Evolutionary conservation across 352 stramenopile genomes (phyloP), one percentile per base, ranked within the genome.

Genomic region (Phytopythium sindhum): DNA sequence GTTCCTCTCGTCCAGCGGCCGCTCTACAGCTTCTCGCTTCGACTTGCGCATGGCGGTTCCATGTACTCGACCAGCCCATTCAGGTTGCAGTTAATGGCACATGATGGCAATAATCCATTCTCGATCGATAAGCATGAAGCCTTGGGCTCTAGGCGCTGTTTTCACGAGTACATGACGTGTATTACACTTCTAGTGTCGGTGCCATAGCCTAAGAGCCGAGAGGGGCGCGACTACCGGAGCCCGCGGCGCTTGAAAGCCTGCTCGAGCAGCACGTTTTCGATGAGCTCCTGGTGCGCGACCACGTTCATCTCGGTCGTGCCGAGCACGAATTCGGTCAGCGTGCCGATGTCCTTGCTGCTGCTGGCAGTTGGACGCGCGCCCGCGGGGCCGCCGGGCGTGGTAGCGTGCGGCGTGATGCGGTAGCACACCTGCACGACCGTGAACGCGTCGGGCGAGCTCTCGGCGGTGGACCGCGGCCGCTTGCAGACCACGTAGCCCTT

Each of bases 201-300:
- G 33, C 5, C 33, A 39, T 2, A 2, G 7, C 10, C 33, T 4
- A 39, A 10, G 33, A 39, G 33, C 28, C 47, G 15, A 28, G 8
- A 11, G 21, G 26, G 24, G 3, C 4, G 53, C 21, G 12, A 21
- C 55, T 48, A 51, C 23, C 35, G 35, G n/a, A 37, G 55, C 10
- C 33, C 47, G 19, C 50, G 58, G n/a, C 47, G 23, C 47, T 64
- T 64, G 31, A 77, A 45, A 9, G 63, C 60, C 53, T 77, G 66
- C 17, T 77, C 70, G n/a, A 77, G 48, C 41, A 77, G 57, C 19
- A 77, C 63, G 39, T 77, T 77, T 53, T 77, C 66, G 56, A 77
- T 77, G 56, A 77, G 65, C 33, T 75, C 69, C 35, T 77, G 60
- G 61, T 69, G 72, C 33, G 69, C 69, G 28, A 64, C 64, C 57